Evolutionary conservation across 2,329 filamentous ascomycete species (phyloP), one percentile per base, ranked within the genome.

Genomic region (Ophiocordyceps unilateralis): DNA sequence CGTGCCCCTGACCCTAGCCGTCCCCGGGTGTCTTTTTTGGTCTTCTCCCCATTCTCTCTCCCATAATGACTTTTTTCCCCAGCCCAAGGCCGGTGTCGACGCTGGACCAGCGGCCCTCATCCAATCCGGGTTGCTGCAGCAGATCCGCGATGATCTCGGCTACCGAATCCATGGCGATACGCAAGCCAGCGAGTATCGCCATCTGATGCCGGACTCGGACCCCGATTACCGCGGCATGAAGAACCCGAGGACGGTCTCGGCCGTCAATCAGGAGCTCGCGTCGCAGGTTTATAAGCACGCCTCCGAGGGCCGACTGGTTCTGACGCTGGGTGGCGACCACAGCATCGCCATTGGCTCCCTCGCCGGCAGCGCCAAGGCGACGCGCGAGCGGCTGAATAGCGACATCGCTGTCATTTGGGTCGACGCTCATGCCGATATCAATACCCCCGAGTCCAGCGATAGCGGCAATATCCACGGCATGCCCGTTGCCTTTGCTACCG

Each of bases 391-490:
- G 17, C 67, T 93, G 46, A 76, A 69, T 39, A 73, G 81, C 44
- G 89, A 96, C 54, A 79, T 95, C 48, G 91, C 87, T 12, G 85
- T 98, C 45, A 93, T 98, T 60, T 98, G 91, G 91, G 91, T 98
- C 26, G 91, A 98, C 63, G 91, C 91, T 22, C 91, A 98, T 63
- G 82, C 89, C 43, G 91, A 98, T 62, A 95, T 98, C 69, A 98
- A 98, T 67, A 87, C 84, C 1, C 91, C 89, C 43, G 88, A 96
- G 73, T 81, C 77, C 40, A 89, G 82, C 50, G 83, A 74, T 37
- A 91, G 83, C 51, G 91, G 91, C 28, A 96, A 96, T 64, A 83
- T 98, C 49, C 91, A 98, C 65, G 91, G 91, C 53, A 98, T 98
- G 91, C 91, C 91, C 2, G 83, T 96, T 32, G 78, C 85, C 4